Evolutionary conservation across 176 grass and related monocot species (phyloP).

Genomic region (Hyparrhenia diplandra): DNA sequence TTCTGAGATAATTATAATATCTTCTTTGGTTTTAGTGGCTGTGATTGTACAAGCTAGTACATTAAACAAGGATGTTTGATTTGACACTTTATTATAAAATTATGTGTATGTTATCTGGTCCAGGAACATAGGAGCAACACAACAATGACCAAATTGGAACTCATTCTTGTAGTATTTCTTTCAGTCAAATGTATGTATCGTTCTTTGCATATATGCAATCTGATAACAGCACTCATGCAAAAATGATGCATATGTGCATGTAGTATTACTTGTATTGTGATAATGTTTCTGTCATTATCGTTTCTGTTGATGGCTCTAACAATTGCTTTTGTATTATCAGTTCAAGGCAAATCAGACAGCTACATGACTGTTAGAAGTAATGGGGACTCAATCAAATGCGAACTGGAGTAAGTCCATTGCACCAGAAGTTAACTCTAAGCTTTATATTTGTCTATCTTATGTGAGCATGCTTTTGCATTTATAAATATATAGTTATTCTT

Average conservation of each 20-base stretch:
- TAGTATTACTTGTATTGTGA: not conserved
- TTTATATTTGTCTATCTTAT: constrained; percentile 5
- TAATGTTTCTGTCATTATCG: not conserved
- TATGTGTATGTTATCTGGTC: constrained; percentile 9
- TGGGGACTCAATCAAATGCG: constrained; percentile 97
- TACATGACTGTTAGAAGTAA: constrained; percentile 97
- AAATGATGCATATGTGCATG: not conserved
- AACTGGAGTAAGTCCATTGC: constrained; percentile 72
- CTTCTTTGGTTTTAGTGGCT: not conserved
- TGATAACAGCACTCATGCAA: not conserved
- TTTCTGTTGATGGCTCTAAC: not conserved
- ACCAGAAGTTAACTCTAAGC: not conserved
- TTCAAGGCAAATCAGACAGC: constrained; percentile 34
- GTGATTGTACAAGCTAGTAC: not conserved
- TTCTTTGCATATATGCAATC: constrained; percentile 2
- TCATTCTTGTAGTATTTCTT: not conserved
- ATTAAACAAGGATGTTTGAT: not conserved
- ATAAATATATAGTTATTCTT: not conserved
- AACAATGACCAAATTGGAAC: not conserved
- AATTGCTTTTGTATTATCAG: constrained; percentile 33
- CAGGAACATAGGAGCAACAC: not conserved
- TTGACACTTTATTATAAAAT: not conserved
- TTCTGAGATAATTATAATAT: not conserved
- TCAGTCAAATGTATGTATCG: not conserved
- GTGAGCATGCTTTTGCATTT: not conserved